Percentiles rank a stretch among this genome's conserved stretches.
phyloP scores from a whole-genome alignment of 495 filamentous ascomycete genomes.

The Tuber brumale region DNA sequence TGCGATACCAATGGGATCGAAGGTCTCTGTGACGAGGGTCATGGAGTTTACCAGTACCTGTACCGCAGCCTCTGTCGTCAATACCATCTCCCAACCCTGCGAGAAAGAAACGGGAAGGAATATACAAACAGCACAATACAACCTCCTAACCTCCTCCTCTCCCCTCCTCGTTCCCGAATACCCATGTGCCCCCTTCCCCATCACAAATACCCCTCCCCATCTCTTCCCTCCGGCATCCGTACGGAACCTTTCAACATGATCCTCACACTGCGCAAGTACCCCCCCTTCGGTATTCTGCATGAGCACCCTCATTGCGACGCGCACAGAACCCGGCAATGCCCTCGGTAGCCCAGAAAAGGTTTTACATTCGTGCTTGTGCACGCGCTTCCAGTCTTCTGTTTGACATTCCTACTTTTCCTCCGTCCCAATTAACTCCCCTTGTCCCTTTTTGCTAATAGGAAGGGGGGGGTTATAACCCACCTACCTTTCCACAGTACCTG shows the following conservation, averaged over 20 bases:
- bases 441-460: slow-evolving; percentile 18
- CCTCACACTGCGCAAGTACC: slow-evolving; percentile 42
- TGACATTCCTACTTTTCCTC: slow-evolving; percentile 52
- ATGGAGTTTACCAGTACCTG: slow-evolving; percentile 55
- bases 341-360: slow-evolving; percentile 49
- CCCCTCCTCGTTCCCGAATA: slow-evolving; percentile 48
- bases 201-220: slow-evolving; percentile 50
- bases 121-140: slow-evolving; percentile 47
- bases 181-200: slow-evolving; percentile 49
- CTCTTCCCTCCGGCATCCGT: slow-evolving; percentile 38
- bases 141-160: slow-evolving; percentile 44
- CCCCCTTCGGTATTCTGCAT: slow-evolving; percentile 45
- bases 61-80: slow-evolving; percentile 13
- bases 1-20: slow-evolving; percentile 57
- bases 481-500: slow-evolving; percentile 61
- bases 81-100: slow-evolving; percentile 11
- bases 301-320: slow-evolving; percentile 53
- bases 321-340: slow-evolving; percentile 52
- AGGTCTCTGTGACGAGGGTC: slow-evolving; percentile 54
- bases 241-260: slow-evolving; percentile 48
- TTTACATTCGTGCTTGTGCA: slow-evolving; percentile 57
- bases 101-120: slow-evolving; percentile 4
- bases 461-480: slow-evolving; percentile 34
- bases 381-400: slow-evolving; percentile 53
- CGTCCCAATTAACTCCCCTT: neutral